Base-by-base conservation (phyloP, 768 basidiomycete genomes). In the Podaxis sp. region DNA sequence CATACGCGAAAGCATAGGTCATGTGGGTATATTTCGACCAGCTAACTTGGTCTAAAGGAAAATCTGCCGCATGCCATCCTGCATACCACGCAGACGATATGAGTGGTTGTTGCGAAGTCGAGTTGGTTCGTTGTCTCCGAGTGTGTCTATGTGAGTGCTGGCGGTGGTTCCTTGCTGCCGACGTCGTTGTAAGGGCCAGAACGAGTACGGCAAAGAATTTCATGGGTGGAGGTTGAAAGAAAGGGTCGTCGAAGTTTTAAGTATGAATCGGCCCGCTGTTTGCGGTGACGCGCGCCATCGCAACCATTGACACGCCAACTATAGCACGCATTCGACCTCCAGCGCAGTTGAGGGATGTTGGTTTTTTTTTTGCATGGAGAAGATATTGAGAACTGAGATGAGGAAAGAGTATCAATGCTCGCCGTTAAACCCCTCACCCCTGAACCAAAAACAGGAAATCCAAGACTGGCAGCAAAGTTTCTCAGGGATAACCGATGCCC, bases 1-100 rank as follows among this genome's bases (percentile, higher is more conserved):
- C 83, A 76, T 66, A 88, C 87, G 80, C 87, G 65, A 88, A 87
- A 48, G 86, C 80, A 72, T 86, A 88, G 30, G 77, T 81, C 73
- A 88, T 68, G 51, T 82, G 76, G 5, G 78, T 83, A 65, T 85
- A 84, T 65, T 83, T 83, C 10, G 73, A 73, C 82, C 82, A 84
- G 61, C 75, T 77, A n/a, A 84, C 73, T 33, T 75, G 66, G 44
- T 77, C 69, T 58, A 82, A 71, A 10, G 82, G 77, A 66, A 79
- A 78, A 62, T 79, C 77, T 17, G 66, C 56, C 13, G 72, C 73
- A 65, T 81, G 77, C 81, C 77, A 81, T 38, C 76, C 82, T 63
- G 82, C 77, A 63, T 85, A 84, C 80, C 80, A 83, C 13, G 80
- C 77, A 33, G 78, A 68, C 37, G 75, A 69, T 26, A 78, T 72